Base-by-base conservation (phyloP, 1,284 basidiomycete genomes). In the Sanghuangporus sanghuang region DNA sequence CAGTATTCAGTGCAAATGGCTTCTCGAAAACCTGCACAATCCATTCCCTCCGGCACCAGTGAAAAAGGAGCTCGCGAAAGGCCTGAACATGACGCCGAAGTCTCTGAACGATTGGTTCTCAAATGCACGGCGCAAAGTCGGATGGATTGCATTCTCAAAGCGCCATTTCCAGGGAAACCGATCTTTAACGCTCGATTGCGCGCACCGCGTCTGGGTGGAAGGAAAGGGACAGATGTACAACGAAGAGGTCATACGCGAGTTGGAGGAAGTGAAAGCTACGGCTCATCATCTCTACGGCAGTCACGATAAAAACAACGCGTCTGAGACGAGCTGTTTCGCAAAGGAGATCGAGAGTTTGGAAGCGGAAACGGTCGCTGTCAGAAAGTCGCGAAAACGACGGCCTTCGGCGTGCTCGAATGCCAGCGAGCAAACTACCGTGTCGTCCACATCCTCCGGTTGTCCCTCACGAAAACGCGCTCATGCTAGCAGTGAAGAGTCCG, bases 71-170 rank as follows among this genome's bases (percentile, higher is more conserved):
- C 70, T 83, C 7, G 69, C 76, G 0, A 56, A 46, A 0, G 59
- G 59, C 0, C 67, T 75, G 0, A 67, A 69, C 0, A 71, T 67
- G 0, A 21, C 73, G 0, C 12, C 73, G 0, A 72, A 74, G 18
- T 71, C 78, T 1, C 68, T 85, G 42, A 77, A 78, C 40, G 69
- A 71, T 0, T 85, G 84, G 84, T 85, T 85, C 53, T 69, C 75
- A 18, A 78, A 79, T 16, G 71, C 71, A 0, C 76, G 84, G 0
- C 77, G 77, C 16, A 75, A 81, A 0, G 84, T 85, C 0, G 83
- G 83, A 0, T 85, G 83, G 84, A 82, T 78, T 3, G 42, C 64
- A 0, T 64, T 85, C 0, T 75, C 77, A 0, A 78, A 74, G 11
- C 63, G 69, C 0, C 66, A 66, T 35, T 85, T 82, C 57, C 61